phyloP scores from a whole-genome alignment of 768 basidiomycete species.

The Leccinum sublutescens region DNA sequence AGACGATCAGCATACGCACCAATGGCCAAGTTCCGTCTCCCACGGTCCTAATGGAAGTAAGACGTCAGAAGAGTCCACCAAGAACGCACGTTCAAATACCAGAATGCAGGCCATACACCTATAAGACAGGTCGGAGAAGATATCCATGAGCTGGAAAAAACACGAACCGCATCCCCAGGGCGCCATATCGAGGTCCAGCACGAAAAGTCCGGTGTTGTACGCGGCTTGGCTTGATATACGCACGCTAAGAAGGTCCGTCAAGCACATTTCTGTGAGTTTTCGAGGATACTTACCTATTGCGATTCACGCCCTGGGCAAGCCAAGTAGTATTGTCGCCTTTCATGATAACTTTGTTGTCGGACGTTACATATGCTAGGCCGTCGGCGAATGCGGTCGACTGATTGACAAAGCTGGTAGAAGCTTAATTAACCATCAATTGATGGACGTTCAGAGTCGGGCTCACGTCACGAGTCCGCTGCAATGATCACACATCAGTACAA shows the following conservation, averaged over 20 bases:
- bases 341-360: constrained; percentile 67
- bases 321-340: constrained; percentile 67
- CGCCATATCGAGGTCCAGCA: constrained; percentile 79
- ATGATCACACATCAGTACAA: constrained; percentile 13
- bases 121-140: constrained; percentile 4
- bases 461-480: constrained; percentile 70
- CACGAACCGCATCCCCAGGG: constrained; percentile 81
- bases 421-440: constrained; percentile 3
- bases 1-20: constrained; percentile 38
- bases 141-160: neutral
- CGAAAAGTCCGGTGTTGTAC: constrained; percentile 79
- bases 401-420: constrained; percentile 57
- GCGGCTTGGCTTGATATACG: constrained; percentile 64
- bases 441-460: constrained; percentile 26
- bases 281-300: constrained; percentile 50
- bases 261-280: constrained; percentile 3
- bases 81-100: constrained; percentile 39
- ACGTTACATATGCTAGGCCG: constrained; percentile 55
- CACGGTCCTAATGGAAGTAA: constrained; percentile 24
- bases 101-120: constrained; percentile 86
- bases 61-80: constrained; percentile 1
- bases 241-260: constrained; percentile 45
- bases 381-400: constrained; percentile 48
- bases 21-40: constrained; percentile 62
- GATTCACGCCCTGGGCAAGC: constrained; percentile 50